A percentile compares a stretch with the other conserved stretches of the same genome.
Evolutionary conservation across 1,284 basidiomycete species (phyloP).

Genomic region (Cystobasidium pallidum): DNA sequence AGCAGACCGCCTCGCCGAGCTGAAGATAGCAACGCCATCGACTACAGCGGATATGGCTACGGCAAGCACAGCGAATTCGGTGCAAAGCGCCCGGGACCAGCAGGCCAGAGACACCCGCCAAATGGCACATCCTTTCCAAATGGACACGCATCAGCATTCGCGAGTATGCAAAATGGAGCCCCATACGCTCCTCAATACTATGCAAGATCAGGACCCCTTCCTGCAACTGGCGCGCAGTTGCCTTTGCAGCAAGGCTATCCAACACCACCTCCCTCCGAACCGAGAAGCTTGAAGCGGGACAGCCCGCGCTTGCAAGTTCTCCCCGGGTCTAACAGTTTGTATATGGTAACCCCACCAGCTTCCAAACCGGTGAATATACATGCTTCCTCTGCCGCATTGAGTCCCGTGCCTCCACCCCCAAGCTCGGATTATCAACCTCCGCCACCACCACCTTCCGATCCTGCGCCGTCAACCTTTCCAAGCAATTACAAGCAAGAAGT

Average conservation of each 20-base stretch:
- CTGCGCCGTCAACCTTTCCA: neutral
- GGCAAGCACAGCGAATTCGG: conserved; percentile 9
- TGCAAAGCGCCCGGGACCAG: neutral
- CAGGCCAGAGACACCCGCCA: neutral
- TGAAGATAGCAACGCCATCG: neutral
- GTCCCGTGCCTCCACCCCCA: neutral
- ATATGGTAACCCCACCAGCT: neutral
- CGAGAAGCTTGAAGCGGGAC: neutral
- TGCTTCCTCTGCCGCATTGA: neutral
- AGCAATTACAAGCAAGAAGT: neutral
- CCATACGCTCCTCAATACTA: conserved; percentile 9
- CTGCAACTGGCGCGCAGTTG: conserved; percentile 15
- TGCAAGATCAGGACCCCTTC: conserved; percentile 7
- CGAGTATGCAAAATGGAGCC: neutral
- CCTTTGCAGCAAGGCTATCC: neutral
- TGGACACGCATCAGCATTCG: conserved; percentile 1
- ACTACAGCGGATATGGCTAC: conserved; percentile 25
- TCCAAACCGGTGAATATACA: neutral
- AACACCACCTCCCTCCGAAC: conserved; percentile 3
- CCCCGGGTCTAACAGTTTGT: conserved; percentile 2
- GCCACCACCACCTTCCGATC: neutral
- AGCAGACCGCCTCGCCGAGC: conserved; percentile 5
- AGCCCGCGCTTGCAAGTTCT: conserved; percentile 6
- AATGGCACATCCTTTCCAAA: conserved; percentile 6
- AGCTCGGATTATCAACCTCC: neutral